A percentile compares a stretch with the other conserved stretches of the same genome.
phyloP scores from a whole-genome alignment of 352 stramenopile genomes.

The Phytophthora vignae region DNA sequence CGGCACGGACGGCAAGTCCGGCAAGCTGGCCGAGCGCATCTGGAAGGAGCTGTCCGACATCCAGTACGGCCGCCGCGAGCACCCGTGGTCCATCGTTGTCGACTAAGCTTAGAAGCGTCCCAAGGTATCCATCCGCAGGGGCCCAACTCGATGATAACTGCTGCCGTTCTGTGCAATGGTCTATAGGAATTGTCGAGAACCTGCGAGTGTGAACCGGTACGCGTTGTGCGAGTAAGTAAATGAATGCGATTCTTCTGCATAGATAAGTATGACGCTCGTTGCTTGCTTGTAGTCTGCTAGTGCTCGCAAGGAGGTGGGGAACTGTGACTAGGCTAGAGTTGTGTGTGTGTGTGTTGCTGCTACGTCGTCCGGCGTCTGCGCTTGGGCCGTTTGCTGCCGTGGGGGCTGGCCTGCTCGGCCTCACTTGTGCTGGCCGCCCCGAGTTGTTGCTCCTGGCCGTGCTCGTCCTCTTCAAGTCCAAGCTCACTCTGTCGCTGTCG shows the following conservation, averaged over 20 bases:
- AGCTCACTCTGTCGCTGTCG: conserved; percentile 7
- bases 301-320: not conserved
- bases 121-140: not conserved
- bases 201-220: conserved; percentile 1
- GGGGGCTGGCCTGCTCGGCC: not conserved
- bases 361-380: conserved; percentile 16
- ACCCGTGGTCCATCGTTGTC: conserved; percentile 63
- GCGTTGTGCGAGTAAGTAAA: conserved; percentile 37
- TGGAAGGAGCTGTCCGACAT: conserved; percentile 94
- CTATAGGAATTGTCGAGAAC: conserved; percentile 20
- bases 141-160: conserved; percentile 6
- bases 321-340: no score
- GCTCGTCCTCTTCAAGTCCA: not conserved
- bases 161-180: conserved; percentile 1
- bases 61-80: conserved; percentile 67
- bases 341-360: not conserved
- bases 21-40: conserved; percentile 87
- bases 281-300: not conserved
- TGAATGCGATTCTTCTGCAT: conserved; percentile 37
- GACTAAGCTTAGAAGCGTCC: conserved; percentile 36
- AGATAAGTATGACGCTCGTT: conserved; percentile 10
- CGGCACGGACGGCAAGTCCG: conserved; percentile 84
- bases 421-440: not conserved
- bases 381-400: conserved; percentile 5
- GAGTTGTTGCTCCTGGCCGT: not conserved